A percentile compares a stretch with the other conserved stretches of the same genome.
Evolutionary conservation across 164 flowering plant genomes (phyloP).

Genomic region (Nelumbo lutea): DNA sequence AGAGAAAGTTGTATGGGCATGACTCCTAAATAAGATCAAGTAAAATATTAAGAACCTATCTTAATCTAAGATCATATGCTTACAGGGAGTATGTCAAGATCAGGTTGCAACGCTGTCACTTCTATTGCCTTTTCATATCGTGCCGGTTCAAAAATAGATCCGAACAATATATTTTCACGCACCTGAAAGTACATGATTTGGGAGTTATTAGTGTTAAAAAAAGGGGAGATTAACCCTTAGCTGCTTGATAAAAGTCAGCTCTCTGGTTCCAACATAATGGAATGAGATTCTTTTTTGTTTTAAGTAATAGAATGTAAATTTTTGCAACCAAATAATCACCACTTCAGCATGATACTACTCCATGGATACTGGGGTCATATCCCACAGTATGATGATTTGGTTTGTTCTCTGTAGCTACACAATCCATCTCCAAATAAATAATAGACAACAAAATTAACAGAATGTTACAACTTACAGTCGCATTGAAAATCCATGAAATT

Average conservation of each 20-base stretch:
- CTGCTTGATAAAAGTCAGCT: too few species aligned
- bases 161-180: constrained; percentile 90
- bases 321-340: too few species aligned
- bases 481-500: constrained; percentile 98
- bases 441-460: background rate
- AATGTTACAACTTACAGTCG: constrained; percentile 61
- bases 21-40: too few species aligned
- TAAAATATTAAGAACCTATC: background rate
- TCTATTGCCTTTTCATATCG: constrained; percentile 73
- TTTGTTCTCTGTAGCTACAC: background rate
- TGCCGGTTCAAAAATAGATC: constrained; percentile 57
- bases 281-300: background rate
- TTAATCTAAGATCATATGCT: constrained; percentile 15
- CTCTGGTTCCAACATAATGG: background rate
- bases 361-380: background rate
- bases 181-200: constrained; percentile 45
- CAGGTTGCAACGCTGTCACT: constrained; percentile 84
- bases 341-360: too few species aligned
- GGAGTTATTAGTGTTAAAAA: background rate
- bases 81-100: constrained; percentile 87
- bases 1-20: background rate
- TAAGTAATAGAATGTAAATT: background rate
- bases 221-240: background rate
- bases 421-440: constrained; percentile 1
- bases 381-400: background rate